Evolutionary conservation across 805 yeast genomes (phyloP).

Genomic region (Metschnikowia vanudenii): DNA sequence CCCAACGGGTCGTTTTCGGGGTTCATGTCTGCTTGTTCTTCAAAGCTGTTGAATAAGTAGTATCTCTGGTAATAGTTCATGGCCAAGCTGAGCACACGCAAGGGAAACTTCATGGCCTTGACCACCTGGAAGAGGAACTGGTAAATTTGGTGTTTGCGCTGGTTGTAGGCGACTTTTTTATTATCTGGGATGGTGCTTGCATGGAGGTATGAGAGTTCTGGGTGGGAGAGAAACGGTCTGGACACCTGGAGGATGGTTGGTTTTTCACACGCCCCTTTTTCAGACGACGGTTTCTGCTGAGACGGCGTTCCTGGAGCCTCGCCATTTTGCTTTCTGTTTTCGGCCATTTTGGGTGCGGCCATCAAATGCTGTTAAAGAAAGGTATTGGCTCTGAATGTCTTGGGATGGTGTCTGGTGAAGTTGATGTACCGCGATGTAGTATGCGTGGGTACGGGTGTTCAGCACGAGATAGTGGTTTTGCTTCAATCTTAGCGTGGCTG

Average conservation of each 20-base stretch:
- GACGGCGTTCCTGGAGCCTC: constrained; percentile 3
- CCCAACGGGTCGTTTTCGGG: constrained; percentile 18
- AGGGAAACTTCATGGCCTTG: constrained; percentile 60
- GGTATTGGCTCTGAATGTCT: no score
- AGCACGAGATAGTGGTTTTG: no score
- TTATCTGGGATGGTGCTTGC: constrained; percentile 50
- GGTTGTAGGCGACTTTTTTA: constrained; percentile 44
- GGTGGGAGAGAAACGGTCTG: constrained; percentile 58
- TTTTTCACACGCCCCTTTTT: no score
- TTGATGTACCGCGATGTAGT: no score
- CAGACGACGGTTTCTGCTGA: constrained; percentile 1
- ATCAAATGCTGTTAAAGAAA: no score
- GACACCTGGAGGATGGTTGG: constrained; percentile 41
- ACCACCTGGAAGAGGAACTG: constrained; percentile 54
- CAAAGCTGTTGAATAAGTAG: constrained; percentile 63
- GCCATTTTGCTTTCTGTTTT: no score
- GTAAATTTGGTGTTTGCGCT: constrained; percentile 52
- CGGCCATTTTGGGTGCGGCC: constrained; percentile 1
- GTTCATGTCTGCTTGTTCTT: constrained; percentile 27
- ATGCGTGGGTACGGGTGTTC: no score
- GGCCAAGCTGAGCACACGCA: constrained; percentile 65
- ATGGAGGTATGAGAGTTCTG: constrained; percentile 53
- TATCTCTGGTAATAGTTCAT: constrained; percentile 72
- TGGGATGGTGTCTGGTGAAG: no score
- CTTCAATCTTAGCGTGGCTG: no score